These are phyloP conservation scores for Pichia inconspicua DNA, from an alignment of 1,139 yeast species.

Conservation along the genomic window DNA sequence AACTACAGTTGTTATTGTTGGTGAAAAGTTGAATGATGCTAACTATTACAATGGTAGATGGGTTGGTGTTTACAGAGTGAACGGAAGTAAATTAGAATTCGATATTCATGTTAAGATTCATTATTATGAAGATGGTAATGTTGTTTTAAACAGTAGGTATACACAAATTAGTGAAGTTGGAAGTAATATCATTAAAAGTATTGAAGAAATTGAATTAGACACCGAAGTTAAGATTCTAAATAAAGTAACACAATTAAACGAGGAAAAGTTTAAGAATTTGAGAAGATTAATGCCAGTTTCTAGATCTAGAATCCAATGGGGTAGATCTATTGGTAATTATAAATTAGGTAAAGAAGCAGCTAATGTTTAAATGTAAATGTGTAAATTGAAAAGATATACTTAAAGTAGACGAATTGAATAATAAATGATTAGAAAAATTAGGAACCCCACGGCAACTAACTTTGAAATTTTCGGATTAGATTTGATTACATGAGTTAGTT, in stretches of 20 bases:
- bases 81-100: slow-evolving; percentile 29
- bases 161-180: slow-evolving; percentile 30
- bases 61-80: slow-evolving; percentile 57
- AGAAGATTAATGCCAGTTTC: slow-evolving; percentile 91
- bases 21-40: slow-evolving; percentile 63
- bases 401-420: slow-evolving; percentile 37
- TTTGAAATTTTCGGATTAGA: slow-evolving; percentile 52
- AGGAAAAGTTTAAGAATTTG: slow-evolving; percentile 69
- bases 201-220: slow-evolving; percentile 51
- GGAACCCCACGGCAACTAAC: slow-evolving; percentile 51
- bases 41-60: slow-evolving; percentile 91
- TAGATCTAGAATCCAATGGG: slow-evolving; percentile 90
- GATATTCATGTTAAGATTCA: slow-evolving; percentile 72
- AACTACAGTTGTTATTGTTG: slow-evolving; percentile 44
- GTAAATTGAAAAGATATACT: slow-evolving; percentile 20
- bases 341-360: slow-evolving; percentile 80
- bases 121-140: slow-evolving; percentile 95
- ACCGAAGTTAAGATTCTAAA: slow-evolving; percentile 55
- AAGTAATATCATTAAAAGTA: slow-evolving; percentile 39
- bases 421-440: slow-evolving; percentile 60
- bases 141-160: slow-evolving; percentile 51
- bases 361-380: slow-evolving; percentile 22
- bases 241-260: slow-evolving; percentile 68
- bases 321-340: slow-evolving; percentile 83
- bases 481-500: slow-evolving; percentile 52